These are phyloP conservation scores for Pelomyxa schiedti DNA, from an alignment of 78 protist species.

Conservation along the genomic window DNA sequence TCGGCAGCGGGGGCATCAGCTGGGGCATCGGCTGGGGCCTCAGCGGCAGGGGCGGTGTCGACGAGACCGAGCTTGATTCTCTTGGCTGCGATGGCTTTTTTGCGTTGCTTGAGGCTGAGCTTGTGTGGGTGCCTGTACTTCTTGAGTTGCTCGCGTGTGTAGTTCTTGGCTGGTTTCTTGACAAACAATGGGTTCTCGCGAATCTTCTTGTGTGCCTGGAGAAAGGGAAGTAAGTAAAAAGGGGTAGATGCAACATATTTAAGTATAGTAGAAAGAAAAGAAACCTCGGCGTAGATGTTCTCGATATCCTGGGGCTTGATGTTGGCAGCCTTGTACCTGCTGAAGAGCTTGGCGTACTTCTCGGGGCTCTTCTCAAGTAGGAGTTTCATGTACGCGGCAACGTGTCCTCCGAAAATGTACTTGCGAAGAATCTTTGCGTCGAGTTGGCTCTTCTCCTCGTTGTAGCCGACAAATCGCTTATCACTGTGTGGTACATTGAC, in stretches of 20 bases:
- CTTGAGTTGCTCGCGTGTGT: neutral
- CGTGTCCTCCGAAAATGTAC: conserved; percentile 93
- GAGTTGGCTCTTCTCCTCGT: conserved; percentile 45
- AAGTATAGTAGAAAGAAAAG: no score
- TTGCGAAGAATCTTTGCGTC: conserved; percentile 74
- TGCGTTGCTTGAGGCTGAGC: neutral
- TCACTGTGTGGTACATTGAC: conserved; percentile 87
- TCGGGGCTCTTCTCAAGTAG: conserved; percentile 84
- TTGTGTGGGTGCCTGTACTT: neutral
- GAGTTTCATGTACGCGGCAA: conserved; percentile 86
- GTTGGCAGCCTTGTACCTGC: conserved; percentile 62
- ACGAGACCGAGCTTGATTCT: neutral
- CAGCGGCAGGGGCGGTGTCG: neutral
- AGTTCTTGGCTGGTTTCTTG: conserved; percentile 18
- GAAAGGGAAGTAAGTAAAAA: no score
- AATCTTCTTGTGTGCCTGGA: conserved; percentile 85
- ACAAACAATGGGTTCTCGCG: conserved; percentile 69
- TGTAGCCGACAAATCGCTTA: conserved; percentile 92
- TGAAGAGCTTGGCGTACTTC: conserved; percentile 71
- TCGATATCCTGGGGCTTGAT: conserved; percentile 73
- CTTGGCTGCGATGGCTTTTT: neutral
- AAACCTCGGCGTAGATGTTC: conserved; percentile 69
- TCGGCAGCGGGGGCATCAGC: no score
- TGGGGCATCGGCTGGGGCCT: no score
- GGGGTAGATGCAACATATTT: no score